Conservation (phyloP, 1,284 basidiomycete species). For the Golubevia sp. region DNA sequence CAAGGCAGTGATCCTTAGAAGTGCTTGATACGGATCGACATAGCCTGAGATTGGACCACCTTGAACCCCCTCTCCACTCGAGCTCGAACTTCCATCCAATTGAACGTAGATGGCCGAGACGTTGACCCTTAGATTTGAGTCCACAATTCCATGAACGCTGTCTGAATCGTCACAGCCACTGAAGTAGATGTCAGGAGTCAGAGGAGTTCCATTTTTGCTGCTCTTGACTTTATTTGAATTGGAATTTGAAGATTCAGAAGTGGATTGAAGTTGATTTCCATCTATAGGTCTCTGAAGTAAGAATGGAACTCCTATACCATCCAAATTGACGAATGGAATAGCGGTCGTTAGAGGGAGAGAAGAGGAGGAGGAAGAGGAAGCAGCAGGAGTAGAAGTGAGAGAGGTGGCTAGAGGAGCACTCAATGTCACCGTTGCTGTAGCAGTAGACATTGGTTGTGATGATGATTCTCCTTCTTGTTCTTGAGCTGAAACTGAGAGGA, state of each 20-base stretch:
- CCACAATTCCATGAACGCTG: slow-evolving; percentile 19
- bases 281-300: slow-evolving; percentile 23
- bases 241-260: too few relatives aligned
- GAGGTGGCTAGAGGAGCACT: too few relatives aligned
- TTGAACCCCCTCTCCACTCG: slow-evolving; percentile 4
- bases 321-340: slow-evolving; percentile 25
- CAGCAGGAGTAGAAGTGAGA: too few relatives aligned
- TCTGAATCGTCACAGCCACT: slow-evolving; percentile 26
- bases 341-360: slow-evolving; percentile 6
- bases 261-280: too few relatives aligned
- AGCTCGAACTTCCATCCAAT: slow-evolving; percentile 24
- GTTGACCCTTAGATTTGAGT: slow-evolving; percentile 37
- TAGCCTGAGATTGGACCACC: not conserved
- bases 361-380: too few relatives aligned
- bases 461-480: too few relatives aligned
- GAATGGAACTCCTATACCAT: slow-evolving; percentile 26
- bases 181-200: slow-evolving; percentile 31
- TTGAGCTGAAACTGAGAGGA: too few relatives aligned
- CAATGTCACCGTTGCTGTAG: too few relatives aligned
- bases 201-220: slow-evolving; percentile 1
- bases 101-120: slow-evolving; percentile 50
- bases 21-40: slow-evolving; percentile 5
- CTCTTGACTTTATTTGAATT: too few relatives aligned
- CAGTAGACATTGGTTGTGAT: too few relatives aligned
- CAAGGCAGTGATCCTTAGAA: slow-evolving; percentile 36